A percentile compares a stretch with the other conserved stretches of the same genome.
These are phyloP conservation scores for Aspergillus biplanus DNA, from an alignment of 495 filamentous ascomycete genomes.

Conservation along the genomic window DNA sequence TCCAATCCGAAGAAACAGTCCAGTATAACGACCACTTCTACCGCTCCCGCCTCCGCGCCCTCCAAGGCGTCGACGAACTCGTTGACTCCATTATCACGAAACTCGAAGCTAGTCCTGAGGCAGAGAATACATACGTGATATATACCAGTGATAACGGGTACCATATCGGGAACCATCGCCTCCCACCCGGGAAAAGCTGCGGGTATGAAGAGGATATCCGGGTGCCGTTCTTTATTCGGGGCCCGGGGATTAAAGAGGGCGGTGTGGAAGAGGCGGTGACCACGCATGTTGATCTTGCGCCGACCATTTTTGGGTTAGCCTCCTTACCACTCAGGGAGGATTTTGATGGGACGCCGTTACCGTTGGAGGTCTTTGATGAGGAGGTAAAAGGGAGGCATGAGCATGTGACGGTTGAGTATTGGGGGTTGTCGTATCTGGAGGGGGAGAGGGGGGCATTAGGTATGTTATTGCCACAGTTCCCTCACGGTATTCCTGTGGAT, in stretches of 20 bases:
- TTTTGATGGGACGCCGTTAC: conserved; percentile 64
- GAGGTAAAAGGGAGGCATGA: conserved; percentile 37
- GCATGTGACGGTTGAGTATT: conserved; percentile 61
- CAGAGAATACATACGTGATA: conserved; percentile 73
- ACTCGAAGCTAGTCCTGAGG: conserved; percentile 52
- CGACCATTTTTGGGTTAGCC: conserved; percentile 61
- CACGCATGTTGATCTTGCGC: conserved; percentile 70
- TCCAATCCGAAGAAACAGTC: conserved; percentile 57
- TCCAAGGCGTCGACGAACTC: conserved; percentile 73
- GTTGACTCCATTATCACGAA: conserved; percentile 59
- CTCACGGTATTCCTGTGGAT: no score
- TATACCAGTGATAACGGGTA: conserved; percentile 78
- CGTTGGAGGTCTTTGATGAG: conserved; percentile 29
- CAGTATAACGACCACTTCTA: conserved; percentile 73
- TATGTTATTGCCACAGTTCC: no score
- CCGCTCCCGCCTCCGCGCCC: conserved; percentile 60
- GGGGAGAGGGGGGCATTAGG: conserved; percentile 15
- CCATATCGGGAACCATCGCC: conserved; percentile 73
- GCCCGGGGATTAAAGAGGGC: conserved; percentile 56
- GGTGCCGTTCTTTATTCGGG: conserved; percentile 65
- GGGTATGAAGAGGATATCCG: conserved; percentile 77
- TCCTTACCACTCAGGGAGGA: conserved; percentile 52
- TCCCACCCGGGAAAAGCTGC: conserved; percentile 72
- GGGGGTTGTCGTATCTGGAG: conserved; percentile 52
- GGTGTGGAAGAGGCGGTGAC: conserved; percentile 58